Evolutionary conservation across 2,329 filamentous ascomycete species (phyloP).

Genomic region (Tympanopsis confertula): DNA sequence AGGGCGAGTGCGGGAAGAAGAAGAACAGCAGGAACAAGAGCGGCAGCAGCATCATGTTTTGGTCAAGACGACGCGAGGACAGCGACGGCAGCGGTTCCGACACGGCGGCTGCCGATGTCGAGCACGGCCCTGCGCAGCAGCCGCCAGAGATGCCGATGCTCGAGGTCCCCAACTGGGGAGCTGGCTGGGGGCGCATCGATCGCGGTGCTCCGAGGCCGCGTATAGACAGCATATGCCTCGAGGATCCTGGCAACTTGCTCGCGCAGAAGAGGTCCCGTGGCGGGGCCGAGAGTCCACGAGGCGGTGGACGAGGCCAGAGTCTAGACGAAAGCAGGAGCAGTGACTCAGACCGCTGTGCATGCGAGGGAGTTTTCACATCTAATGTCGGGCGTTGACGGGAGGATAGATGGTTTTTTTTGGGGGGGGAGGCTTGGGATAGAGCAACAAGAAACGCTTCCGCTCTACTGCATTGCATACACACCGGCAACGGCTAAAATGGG

Average conservation of each 20-base stretch:
- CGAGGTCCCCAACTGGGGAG: constrained; percentile 23
- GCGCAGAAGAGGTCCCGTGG: background rate
- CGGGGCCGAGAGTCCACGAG: background rate
- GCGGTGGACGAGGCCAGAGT: background rate
- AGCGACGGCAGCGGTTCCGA: constrained; percentile 8
- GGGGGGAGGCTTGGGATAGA: too few species aligned
- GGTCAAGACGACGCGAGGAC: background rate
- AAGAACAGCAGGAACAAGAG: too few species aligned
- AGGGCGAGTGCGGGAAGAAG: too few species aligned
- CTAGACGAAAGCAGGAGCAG: background rate
- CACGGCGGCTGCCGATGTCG: constrained; percentile 11
- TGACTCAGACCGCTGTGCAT: too few species aligned
- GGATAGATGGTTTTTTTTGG: background rate
- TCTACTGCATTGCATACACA: too few species aligned
- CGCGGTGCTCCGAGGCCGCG: constrained; percentile 12
- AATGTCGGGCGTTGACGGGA: background rate
- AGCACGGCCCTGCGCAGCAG: constrained; percentile 3
- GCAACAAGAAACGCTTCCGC: too few species aligned
- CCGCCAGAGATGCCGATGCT: constrained; percentile 6
- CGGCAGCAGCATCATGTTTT: background rate
- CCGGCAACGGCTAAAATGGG: too few species aligned
- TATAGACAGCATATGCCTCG: constrained; percentile 20
- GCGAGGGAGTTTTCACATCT: background rate
- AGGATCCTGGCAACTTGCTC: constrained; percentile 23
- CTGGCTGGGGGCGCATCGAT: constrained; percentile 25